These are phyloP conservation scores for Dothideomycetes sp. DNA, from an alignment of 2,329 filamentous ascomycete species.

Conservation along the genomic window DNA sequence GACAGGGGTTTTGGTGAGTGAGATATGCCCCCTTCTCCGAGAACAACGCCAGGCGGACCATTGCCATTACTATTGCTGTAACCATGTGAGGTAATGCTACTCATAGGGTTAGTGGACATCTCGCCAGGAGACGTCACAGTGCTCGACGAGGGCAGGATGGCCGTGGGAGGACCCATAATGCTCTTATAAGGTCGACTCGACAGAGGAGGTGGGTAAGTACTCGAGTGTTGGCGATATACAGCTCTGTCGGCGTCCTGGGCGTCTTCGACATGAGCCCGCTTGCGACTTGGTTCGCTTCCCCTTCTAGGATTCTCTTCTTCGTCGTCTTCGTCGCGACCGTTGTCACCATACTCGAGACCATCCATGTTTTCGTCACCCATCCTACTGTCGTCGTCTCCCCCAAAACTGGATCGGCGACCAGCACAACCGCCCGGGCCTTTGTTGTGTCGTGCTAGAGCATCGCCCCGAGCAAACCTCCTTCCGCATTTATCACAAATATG, in stretches of 20 bases:
- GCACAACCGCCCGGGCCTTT: conserved; percentile 95
- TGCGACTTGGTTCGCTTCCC: conserved; percentile 65
- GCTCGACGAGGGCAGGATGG: conserved; percentile 24
- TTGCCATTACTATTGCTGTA: too few species aligned
- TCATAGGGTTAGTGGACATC: conserved; percentile 30
- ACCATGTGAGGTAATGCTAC: conserved; percentile 24
- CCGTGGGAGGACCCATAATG: conserved; percentile 28
- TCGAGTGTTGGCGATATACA: conserved; percentile 57
- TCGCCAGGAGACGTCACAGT: conserved; percentile 28
- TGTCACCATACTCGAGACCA: conserved; percentile 55
- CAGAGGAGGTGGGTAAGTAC: conserved; percentile 71
- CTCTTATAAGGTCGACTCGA: conserved; percentile 28
- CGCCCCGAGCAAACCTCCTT: conserved; percentile 86
- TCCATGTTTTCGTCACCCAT: conserved; percentile 51
- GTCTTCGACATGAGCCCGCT: conserved; percentile 58
- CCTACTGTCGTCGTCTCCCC: conserved; percentile 60
- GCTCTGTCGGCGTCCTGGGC: conserved; percentile 44
- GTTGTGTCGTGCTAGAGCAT: conserved; percentile 87
- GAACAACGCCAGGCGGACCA: conserved; percentile 45
- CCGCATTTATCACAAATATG: conserved; percentile 94
- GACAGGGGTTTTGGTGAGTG: conserved; percentile 82
- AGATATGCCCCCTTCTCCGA: conserved; percentile 60
- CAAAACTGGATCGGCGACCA: conserved; percentile 78
- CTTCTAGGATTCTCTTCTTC: conserved; percentile 42
- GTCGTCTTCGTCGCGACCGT: conserved; percentile 52